Evolutionary conservation across 495 filamentous ascomycete genomes (phyloP), one percentile per base, ranked within the genome.

Genomic region (Tuber magnatum): DNA sequence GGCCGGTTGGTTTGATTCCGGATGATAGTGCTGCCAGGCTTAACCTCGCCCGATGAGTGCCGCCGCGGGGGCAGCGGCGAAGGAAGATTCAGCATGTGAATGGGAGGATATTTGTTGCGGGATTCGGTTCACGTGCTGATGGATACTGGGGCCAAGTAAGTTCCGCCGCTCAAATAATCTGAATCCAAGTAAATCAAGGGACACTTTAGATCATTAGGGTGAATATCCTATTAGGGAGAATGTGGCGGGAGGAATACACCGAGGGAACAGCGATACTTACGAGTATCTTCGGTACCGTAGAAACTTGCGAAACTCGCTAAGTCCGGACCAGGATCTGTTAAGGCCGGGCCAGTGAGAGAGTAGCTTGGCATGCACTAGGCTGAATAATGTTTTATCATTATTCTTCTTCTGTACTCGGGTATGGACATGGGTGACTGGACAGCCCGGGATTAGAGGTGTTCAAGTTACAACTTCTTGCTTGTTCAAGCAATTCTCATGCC

Each of bases 61-160:
- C 18, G 24, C 5, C 5, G 3, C 4, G 56, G 14, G 35, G 28
- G 56, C 56, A n/a, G 56, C 3, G 28, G 32, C 56, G 56, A 65
- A 16, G 56, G 28, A 65, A 65, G 1, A 65, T 65, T 4, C 12
- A 35, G 28, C 35, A 65, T 28, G 7, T 65, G 56, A 61, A 61
- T 61, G 56, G 56, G 56, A 65, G 56, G 56, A 65, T 65, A 65
- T 65, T 65, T 65, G 56, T 93, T 70, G 97, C 93, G 79, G 94
- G 94, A 75, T 92, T 94, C 65, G 94, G 94, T 77, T 86, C 97
- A 5, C 97, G 96, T 83, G 93, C 92, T 28, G 94, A 97, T 83
- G 94, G 94, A 20, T 97, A 97, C 83, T 87, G 97, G 81, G 94
- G 96, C 85, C 91, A 90, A 74, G 92, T 90, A 83, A 71, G 82